Base-by-base conservation (phyloP, 73 alveolate genomes). In the Loxodes magnus region DNA sequence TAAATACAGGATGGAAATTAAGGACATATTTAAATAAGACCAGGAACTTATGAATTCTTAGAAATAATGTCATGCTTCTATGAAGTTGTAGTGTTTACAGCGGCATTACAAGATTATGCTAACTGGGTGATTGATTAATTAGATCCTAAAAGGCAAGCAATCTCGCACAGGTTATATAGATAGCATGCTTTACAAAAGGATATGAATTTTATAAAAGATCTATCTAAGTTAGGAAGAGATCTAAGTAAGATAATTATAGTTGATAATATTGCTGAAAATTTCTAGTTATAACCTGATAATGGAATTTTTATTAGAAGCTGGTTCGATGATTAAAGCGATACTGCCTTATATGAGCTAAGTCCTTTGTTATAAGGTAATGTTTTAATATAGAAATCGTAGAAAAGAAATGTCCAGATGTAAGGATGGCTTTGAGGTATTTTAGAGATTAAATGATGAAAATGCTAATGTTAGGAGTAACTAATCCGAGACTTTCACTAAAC, bases 31-130 rank as follows among this genome's bases (percentile, higher is more conserved):
- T 44, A 79, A 6, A 74, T 92, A 3, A 63, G 99, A 30, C 99
- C 99, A 6, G 93, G 87, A 16, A 86, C 93, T 6, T 86, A 81
- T 43, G 84, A 86, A 30, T 92, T 92, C 57, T 53, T 92, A 21
- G 73, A 56, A 49, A 88, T 68, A 43, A 66, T 92, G 74, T 60
- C 93, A 1, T 36, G 77, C 59, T 70, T 66, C 48, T 92, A 77
- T 69, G 99, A 92, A 81, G 67, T 92, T 22, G 88, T 92, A 5
- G 82, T 92, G 24, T 92, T 92, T 56, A 92, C 99, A 0, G 97
- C 99, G 4, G 97, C 99, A 10, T 57, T 89, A 54, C 90, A 82
- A 52, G 93, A 77, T 34, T 92, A 92, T 69, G 99, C 99, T 15
- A 96, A 92, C 70, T 84, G 82, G 68, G 90, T 89, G 21, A 73